Percentiles rank a stretch among this genome's conserved stretches.
Evolutionary conservation across 2,329 filamentous ascomycete species (phyloP).

Genomic region (Stromatinia cepivora): DNA sequence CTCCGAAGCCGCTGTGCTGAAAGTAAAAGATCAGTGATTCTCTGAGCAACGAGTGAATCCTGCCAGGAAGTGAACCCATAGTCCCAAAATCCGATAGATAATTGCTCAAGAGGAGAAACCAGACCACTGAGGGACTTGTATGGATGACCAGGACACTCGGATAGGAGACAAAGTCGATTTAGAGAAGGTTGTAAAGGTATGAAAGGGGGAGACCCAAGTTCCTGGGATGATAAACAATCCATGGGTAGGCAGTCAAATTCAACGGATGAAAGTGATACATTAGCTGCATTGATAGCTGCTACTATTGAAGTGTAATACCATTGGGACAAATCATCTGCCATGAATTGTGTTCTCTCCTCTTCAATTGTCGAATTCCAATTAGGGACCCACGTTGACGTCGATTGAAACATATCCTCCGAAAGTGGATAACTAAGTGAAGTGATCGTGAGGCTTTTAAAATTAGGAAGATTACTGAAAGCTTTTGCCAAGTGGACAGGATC

Average conservation of each 20-base stretch:
- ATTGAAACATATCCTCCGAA: constrained; percentile 12
- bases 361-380: constrained; percentile 21
- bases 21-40: not conserved
- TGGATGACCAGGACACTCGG: not conserved
- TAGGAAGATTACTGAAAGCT: constrained; percentile 7
- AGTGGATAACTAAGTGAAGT: constrained; percentile 20
- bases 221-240: constrained; percentile 19
- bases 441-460: constrained; percentile 3
- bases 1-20: not conserved
- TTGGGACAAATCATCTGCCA: constrained; percentile 21
- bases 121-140: constrained; percentile 15
- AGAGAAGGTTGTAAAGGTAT: constrained; percentile 19
- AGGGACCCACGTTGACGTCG: constrained; percentile 11
- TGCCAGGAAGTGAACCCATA: constrained; percentile 20
- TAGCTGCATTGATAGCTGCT: constrained; percentile 16
- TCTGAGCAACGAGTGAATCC: constrained; percentile 14
- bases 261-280: constrained; percentile 1
- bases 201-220: constrained; percentile 11
- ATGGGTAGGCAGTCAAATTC: constrained; percentile 20
- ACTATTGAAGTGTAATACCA: constrained; percentile 24
- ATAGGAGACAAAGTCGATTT: constrained; percentile 10
- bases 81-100: constrained; percentile 23
- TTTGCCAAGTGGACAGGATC: constrained; percentile 7
- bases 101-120: not conserved
- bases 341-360: constrained; percentile 17